These are phyloP conservation scores for Linum usitatissimum DNA, from an alignment of 345 rosid genomes.

Conservation along the genomic window DNA sequence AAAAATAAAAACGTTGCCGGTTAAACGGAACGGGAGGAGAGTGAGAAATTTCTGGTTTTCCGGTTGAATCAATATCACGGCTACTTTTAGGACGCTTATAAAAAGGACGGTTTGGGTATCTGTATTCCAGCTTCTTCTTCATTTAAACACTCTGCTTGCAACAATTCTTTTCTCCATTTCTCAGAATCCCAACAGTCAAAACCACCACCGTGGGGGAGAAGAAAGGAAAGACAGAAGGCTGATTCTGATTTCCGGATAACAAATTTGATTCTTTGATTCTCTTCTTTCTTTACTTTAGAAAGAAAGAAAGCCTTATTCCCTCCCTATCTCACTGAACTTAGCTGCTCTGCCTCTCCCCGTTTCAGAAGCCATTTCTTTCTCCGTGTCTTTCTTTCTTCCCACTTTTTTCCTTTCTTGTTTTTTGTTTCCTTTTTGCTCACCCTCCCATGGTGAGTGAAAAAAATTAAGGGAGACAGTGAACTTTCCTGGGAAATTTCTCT, in stretches of 20 bases:
- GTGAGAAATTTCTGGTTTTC: conserved; percentile 8
- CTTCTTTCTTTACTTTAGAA: conserved; percentile 7
- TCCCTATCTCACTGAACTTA: conserved; percentile 7
- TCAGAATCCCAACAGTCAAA: neutral
- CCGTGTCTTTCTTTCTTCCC: conserved; percentile 10
- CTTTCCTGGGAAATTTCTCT: conserved; percentile 42
- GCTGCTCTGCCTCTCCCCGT: neutral
- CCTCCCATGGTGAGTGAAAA: neutral
- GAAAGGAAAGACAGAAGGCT: neutral
- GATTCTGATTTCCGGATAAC: neutral
- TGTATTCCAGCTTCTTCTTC: neutral
- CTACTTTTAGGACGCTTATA: conserved; percentile 30
- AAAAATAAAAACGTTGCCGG: neutral
- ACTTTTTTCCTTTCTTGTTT: conserved; percentile 9
- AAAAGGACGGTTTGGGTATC: conserved; percentile 17
- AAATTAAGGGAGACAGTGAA: neutral
- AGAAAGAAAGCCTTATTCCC: neutral
- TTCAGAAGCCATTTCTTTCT: neutral
- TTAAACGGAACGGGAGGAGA: neutral
- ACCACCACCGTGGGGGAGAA: conserved; percentile 2
- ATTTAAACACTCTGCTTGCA: neutral
- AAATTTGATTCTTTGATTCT: conserved; percentile 13
- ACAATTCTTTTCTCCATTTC: neutral
- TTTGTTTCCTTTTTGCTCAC: conserved; percentile 6
- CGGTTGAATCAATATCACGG: conserved; percentile 10